Evolutionary conservation across 139 green algal species (phyloP).

Genomic region (Picochlorum sp.): DNA sequence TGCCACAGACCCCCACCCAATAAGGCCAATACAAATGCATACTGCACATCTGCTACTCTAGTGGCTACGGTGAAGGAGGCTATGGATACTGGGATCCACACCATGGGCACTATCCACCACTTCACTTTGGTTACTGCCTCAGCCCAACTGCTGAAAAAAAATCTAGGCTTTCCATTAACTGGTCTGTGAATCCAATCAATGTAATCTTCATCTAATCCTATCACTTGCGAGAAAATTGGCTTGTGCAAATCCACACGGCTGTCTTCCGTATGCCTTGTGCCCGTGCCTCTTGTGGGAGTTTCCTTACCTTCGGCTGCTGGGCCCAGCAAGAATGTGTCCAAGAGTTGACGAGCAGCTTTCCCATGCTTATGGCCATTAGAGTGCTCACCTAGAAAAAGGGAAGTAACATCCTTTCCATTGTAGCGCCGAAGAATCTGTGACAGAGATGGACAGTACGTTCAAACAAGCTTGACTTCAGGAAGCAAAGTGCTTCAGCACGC

Average conservation of each 20-base stretch:
- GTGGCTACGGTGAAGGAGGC: neutral
- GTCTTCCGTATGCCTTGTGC: neutral
- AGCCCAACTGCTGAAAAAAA: slow-evolving; percentile 52
- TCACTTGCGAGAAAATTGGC: slow-evolving; percentile 11
- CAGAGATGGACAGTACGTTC: neutral
- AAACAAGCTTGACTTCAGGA: neutral
- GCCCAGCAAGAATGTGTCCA: neutral
- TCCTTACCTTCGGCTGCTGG: neutral
- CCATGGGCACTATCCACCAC: slow-evolving; percentile 71
- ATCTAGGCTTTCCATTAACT: slow-evolving; percentile 53
- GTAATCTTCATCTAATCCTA: slow-evolving; percentile 31
- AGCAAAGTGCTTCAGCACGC: neutral
- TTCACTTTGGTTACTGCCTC: slow-evolving; percentile 50
- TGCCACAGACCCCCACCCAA: slow-evolving; percentile 69
- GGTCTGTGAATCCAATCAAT: slow-evolving; percentile 71
- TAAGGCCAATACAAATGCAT: neutral
- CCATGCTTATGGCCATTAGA: slow-evolving; percentile 4
- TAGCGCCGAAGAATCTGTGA: neutral
- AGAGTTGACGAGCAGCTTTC: neutral
- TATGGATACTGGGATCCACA: slow-evolving; percentile 61
- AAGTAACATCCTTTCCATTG: slow-evolving; percentile 3
- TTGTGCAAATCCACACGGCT: slow-evolving; percentile 1
- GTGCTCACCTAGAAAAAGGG: neutral
- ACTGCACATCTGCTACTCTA: neutral
- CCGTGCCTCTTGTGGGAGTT: neutral